phyloP scores from a whole-genome alignment of 306 rosid genomes.

The Gleditsia sinensis region DNA sequence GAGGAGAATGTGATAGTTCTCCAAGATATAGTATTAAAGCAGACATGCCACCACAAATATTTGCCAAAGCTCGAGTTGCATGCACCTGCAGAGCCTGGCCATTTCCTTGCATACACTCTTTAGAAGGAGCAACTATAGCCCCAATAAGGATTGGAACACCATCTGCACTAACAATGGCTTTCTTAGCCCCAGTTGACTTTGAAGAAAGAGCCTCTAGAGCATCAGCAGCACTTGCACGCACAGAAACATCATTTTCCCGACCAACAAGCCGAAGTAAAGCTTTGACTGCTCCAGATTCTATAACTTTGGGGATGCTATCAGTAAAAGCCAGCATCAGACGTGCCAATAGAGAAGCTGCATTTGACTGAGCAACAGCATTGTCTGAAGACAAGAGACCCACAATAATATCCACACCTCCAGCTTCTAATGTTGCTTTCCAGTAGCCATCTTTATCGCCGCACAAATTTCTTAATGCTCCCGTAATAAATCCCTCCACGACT shows the following conservation, averaged over 20 bases:
- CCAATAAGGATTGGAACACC: conserved; percentile 88
- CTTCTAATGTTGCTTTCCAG: conserved; percentile 96
- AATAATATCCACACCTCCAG: conserved; percentile 92
- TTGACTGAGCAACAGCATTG: conserved; percentile 87
- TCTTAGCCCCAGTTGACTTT: conserved; percentile 70
- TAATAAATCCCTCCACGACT: conserved; percentile 91
- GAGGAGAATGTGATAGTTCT: conserved; percentile 85
- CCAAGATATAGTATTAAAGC: conserved; percentile 83
- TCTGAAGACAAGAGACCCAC: conserved; percentile 87
- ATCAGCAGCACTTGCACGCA: conserved; percentile 97
- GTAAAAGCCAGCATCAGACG: conserved; percentile 87
- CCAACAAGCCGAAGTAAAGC: conserved; percentile 83
- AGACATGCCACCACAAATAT: conserved; percentile 94
- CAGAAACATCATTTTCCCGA: conserved; percentile 79
- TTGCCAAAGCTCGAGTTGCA: conserved; percentile 82
- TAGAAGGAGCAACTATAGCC: conserved; percentile 97
- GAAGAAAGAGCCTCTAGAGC: conserved; percentile 94
- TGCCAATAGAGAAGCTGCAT: conserved; percentile 96
- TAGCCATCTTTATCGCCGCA: conserved; percentile 92
- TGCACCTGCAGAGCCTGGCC: conserved; percentile 85
- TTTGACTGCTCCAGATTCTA: conserved; percentile 89
- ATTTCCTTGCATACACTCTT: conserved; percentile 87
- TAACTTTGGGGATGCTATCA: conserved; percentile 91
- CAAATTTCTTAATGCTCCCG: conserved; percentile 96
- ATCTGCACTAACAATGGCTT: conserved; percentile 70